Evolutionary conservation across 179 eudicot genomes (phyloP), one percentile per base, ranked within the genome.

Genomic region (Beta macrorhiza): DNA sequence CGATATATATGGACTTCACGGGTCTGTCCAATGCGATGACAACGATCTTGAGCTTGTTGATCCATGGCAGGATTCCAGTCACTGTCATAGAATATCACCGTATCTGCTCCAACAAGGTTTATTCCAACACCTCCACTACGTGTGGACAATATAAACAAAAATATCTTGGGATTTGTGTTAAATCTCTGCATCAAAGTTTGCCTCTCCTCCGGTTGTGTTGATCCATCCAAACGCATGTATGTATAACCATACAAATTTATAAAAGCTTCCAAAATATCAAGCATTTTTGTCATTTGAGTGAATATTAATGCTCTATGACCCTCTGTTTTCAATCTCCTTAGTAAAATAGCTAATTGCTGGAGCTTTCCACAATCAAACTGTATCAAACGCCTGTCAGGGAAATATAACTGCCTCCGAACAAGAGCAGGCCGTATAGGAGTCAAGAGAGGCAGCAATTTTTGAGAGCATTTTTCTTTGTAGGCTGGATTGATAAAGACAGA

Each of bases 21-120:
- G 61, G 99, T 97, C 87, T 97, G 99, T 52, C 99, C 99, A 62
- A 97, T 95, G 78, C 99, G 90, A 81, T 97, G 99, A 87, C 98
- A 95, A 72, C 99, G 90, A 87, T 97, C 99, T 86, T 95, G 98
- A 78, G 99, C 99, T 83, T 97, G 99, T 88, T 90, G 95, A 87
- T 97, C 99, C 99, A 97, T 95, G 51, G 99, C 98, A 79, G 99
- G 99, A 85, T 97, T 97, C 99, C 99, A 97, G 85, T 97, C 99
- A 89, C 99, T 93, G 80, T 97, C 99, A 83, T 97, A 97, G 77
- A 97, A 97, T 68, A 97, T 97, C n/a, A 97, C 99, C 7, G 99
- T 97, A 82, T 97, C 99, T 74, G 99, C 99, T 75, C 98, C 99
- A 77, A 95, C 97, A 72, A 97, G 92, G 76, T 97, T 97, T 83